phyloP scores from a whole-genome alignment of 2,329 filamentous ascomycete genomes.

The Colletotrichum sojae region DNA sequence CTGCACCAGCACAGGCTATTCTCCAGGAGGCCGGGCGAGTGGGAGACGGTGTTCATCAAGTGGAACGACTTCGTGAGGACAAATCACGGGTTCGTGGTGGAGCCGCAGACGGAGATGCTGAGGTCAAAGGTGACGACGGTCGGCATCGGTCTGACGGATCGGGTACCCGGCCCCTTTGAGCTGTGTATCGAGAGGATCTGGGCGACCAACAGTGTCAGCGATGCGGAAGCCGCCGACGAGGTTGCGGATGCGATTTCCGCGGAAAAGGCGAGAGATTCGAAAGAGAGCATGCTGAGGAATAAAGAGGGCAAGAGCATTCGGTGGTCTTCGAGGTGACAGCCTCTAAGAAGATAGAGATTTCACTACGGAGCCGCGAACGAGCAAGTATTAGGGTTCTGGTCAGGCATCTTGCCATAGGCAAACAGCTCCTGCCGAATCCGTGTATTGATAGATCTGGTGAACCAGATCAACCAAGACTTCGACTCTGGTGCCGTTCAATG shows the following conservation, averaged over 20 bases:
- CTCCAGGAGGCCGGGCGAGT: constrained; percentile 82
- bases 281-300: constrained; percentile 52
- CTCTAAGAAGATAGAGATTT: background rate
- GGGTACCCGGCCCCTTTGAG: constrained; percentile 90
- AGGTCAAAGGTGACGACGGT: constrained; percentile 88
- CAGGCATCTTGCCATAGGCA: too few relatives aligned
- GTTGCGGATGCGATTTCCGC: constrained; percentile 39
- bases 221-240: constrained; percentile 40
- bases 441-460: too few relatives aligned
- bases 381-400: background rate
- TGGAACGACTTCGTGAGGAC: constrained; percentile 96
- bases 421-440: too few relatives aligned
- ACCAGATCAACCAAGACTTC: too few relatives aligned
- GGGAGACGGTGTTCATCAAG: constrained; percentile 95
- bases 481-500: too few relatives aligned
- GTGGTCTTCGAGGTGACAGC: constrained; percentile 46
- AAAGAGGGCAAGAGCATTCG: constrained; percentile 54
- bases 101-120: constrained; percentile 92
- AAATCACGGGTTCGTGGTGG: constrained; percentile 91
- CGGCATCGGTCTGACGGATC: constrained; percentile 90
- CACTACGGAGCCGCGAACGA: background rate
- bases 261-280: constrained; percentile 27
- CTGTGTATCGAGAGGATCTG: constrained; percentile 88
- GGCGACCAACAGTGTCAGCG: constrained; percentile 79
- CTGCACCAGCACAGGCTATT: constrained; percentile 95